Base-by-base conservation (phyloP, 2,329 filamentous ascomycete genomes). In the Colletotrichum sp. region DNA sequence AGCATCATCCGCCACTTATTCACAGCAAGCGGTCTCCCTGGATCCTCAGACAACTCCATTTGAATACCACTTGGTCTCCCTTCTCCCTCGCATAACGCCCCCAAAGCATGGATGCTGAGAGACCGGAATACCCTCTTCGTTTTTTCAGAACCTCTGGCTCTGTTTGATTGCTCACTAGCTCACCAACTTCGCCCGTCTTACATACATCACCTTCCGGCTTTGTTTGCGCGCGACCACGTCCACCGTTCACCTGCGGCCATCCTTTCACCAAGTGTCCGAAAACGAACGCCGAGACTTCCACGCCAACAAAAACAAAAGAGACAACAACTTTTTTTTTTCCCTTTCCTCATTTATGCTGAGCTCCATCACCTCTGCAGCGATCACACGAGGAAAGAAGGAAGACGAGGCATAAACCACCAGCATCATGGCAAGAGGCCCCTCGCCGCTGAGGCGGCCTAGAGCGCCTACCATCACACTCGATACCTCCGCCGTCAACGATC, bases 391-490 rank as follows among this genome's bases (percentile, higher is more conserved):
- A 30, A 22, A 25, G 52, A 15, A 6, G 30, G 11, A 22, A 63
- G 15, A 63, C 39, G 16, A 19, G 44, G 19, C 27, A 59, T 9
- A 22, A 34, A 64, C n/a, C 55, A 16, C 27, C 22, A 68, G 13
- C 67, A 49, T 29, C 69, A 76, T 76, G 73, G 30, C 63, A n/a
- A 63, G 73, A 66, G 39, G 65, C 55, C 65, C 57, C 12, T 76
- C 73, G 15, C 73, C 73, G 63, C 30, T 64, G 32, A 64, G 69
- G 44, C 77, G 77, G 30, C 65, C 77, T n/a, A 68, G 75, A 65
- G 76, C 77, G 29, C 77, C 77, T 66, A 77, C 77, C n/a, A 78
- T 78, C 39, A 78, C 75, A 32, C 75, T 78, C 32, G 77, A 78
- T 36, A 78, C 77, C 12, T 78, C 77, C 27, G 77, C 77, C 34